Conservation (phyloP, 78 protist species). For the Dictyostelium intermedium region DNA sequence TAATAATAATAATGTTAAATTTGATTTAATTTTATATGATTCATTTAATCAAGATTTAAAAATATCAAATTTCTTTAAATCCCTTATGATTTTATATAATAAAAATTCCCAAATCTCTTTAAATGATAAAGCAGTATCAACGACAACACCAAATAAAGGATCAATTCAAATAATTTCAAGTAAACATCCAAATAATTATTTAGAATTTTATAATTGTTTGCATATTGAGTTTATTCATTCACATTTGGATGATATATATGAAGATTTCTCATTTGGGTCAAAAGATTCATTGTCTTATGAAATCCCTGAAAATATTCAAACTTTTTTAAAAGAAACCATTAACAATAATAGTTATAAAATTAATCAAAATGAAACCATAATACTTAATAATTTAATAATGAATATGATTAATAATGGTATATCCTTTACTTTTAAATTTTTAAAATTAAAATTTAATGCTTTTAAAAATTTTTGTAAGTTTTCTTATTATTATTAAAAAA, state of each 20-base stretch:
- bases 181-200: constrained; percentile 1
- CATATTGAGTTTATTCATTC: not conserved
- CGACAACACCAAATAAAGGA: not conserved
- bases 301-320: not conserved
- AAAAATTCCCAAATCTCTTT: not conserved
- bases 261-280: not conserved
- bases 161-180: not conserved
- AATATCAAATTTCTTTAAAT: not conserved
- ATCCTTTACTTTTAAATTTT: not conserved
- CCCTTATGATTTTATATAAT: not conserved
- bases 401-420: not conserved
- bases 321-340: not conserved
- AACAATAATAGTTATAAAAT: not conserved
- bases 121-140: not conserved
- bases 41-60: not conserved
- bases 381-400: not conserved
- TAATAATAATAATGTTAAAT: not conserved
- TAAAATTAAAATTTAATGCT: not conserved
- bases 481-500: not conserved
- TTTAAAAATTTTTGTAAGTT: not conserved
- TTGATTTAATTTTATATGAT: constrained; percentile 3
- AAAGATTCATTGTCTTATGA: not conserved
- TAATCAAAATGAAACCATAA: not conserved
- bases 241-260: not conserved
- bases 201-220: not conserved